These are phyloP conservation scores for Calendula officinalis DNA, from an alignment of 129 eudicot genomes.

Conservation along the genomic window DNA sequence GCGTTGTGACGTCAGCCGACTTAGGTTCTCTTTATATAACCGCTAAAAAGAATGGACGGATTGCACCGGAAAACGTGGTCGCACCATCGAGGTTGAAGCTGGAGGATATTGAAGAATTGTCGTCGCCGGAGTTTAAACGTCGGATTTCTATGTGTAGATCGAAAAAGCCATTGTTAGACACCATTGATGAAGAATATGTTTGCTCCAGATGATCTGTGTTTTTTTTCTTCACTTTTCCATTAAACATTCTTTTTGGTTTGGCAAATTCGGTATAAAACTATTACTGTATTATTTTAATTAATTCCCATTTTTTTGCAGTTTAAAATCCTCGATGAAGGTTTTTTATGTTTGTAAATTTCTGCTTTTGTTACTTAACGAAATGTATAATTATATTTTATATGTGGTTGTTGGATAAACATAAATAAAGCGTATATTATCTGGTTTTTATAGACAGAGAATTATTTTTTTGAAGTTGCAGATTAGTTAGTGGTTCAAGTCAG, in stretches of 20 bases:
- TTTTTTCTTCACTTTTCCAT: not conserved
- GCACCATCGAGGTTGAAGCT: slow-evolving; percentile 34
- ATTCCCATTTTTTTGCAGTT: not conserved
- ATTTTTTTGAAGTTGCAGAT: too few species aligned
- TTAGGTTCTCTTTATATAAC: slow-evolving; percentile 49
- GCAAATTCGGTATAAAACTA: not conserved
- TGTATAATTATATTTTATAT: not conserved
- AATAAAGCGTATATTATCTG: not conserved
- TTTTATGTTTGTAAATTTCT: not conserved
- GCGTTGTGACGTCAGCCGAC: slow-evolving; percentile 56
- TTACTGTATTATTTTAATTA: not conserved
- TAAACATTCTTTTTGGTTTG: slow-evolving; percentile 13
- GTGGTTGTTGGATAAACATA: not conserved
- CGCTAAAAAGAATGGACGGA: slow-evolving; percentile 46
- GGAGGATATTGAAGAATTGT: slow-evolving; percentile 30
- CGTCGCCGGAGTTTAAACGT: slow-evolving; percentile 52
- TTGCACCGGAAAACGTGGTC: slow-evolving; percentile 34
- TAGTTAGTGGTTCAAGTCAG: too few species aligned
- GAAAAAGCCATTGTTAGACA: slow-evolving; percentile 85
- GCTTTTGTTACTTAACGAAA: not conserved
- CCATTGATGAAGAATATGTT: slow-evolving; percentile 76
- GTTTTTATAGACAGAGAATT: not conserved
- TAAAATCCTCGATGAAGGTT: not conserved
- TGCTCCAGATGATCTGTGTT: slow-evolving; percentile 32
- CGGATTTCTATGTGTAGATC: slow-evolving; percentile 68